Evolutionary conservation across 2,329 filamentous ascomycete species (phyloP), one percentile per base, ranked within the genome.

Genomic region (Ustulina deusta): DNA sequence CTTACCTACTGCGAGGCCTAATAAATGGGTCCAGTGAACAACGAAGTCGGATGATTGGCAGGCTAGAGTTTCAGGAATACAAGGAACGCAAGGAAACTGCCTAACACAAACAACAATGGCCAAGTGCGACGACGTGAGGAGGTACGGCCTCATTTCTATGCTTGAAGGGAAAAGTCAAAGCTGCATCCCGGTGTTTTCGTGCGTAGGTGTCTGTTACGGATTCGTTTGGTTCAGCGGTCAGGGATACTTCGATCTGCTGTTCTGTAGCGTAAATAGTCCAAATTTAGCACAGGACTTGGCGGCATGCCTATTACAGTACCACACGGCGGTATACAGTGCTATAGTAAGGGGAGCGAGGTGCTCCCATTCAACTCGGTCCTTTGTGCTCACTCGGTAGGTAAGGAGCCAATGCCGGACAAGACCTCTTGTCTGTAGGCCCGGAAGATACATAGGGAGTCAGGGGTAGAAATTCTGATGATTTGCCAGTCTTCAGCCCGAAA

Each of bases 251-350:
- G 52, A 32, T 44, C 42, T 34, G 22, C 42, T 5, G 7, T 34
- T 58, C 9, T 15, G n/a, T 34, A 46, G 42, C 29, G 51, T 27
- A 49, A 38, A 29, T 44, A 49, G 51, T 65, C 66, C 62, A 68
- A 68, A 65, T 65, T 65, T 68, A 68, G 66, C 61, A 61, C 59
- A 36, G 11, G 52, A 65, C 52, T 59, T 62, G 48, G 66, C 54
- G 32, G 40, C 32, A 44, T 22, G 10, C 20, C 20, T 15, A 40
- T 1, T 17, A 40, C 36, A 15, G 36, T 65, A 38, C 55, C 20
- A 29, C 46, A 36, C 54, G 32, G 27, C 42, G 32, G 44, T 54
- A 52, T 52, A 44, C 36, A 38, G 49, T 36, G 48, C 58, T 49
- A 42, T 40, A 42, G 44, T 61, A 56, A 58, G 46, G 56, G 54